Base-by-base conservation (phyloP, 805 yeast genomes). In the Tetrapisispora namnaoensis region DNA sequence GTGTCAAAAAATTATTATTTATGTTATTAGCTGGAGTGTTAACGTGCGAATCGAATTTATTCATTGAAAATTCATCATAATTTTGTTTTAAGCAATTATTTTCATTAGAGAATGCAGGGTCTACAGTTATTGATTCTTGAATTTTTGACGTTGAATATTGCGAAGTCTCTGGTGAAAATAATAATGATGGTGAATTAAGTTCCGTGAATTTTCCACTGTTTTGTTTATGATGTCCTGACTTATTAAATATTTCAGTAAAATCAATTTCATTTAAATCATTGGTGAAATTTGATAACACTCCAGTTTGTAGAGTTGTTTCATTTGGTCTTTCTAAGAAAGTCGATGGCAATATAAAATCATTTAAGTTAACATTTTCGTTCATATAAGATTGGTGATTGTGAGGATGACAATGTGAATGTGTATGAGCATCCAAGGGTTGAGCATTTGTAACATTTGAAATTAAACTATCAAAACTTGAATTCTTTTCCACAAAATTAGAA, bases 201-300 rank as follows among this genome's bases (percentile, higher is more conserved):
- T 43, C 46, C 7, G 16, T n/a, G 1, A 17, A 4, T 5, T 39
- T 41, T 6, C 40, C 44, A 39, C 27, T 14, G 18, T 39, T n/a
- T 5, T 24, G 44, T 24, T 49, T 46, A 11, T 52, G 54, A 20
- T 58, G 53, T 2, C 55, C 41, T 3, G 62, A 57, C 38, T 57
- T 61, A 11, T 58, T 56, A 49, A 66, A 66, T 9, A 65, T 53
- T 27, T 63, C 59, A 9, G 69, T 66, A 39, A 66, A 66, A 54
- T 66, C 70, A 36, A 66, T 61, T 51, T 66, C 70, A 48, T 66
- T 56, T 22, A 61, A 44, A 48, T 57, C 54, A 27, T 52, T 47
- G 10, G 54, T 27, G 22, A 47, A 37, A 14, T 24, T 14, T 35
- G 49, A 46, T 17, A 46, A 9, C 7, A 43, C 13, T n/a, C 38